Evolutionary conservation across 352 stramenopile species (phyloP).

Genomic region (Globisporangium carolinianum): DNA sequence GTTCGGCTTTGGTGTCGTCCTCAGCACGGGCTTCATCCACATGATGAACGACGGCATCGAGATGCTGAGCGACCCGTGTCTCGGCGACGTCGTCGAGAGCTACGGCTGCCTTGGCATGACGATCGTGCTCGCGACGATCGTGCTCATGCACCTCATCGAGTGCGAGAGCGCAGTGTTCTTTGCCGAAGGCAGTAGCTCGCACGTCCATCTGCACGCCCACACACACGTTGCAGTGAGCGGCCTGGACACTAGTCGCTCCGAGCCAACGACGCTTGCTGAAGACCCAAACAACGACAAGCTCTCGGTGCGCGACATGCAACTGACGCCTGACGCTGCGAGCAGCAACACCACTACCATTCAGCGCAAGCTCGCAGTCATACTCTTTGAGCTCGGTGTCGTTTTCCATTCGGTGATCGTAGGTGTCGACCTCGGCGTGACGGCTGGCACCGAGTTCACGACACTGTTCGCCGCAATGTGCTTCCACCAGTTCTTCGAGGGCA

Average conservation of each 20-base stretch:
- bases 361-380: slow-evolving; percentile 33
- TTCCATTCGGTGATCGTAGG: slow-evolving; percentile 72
- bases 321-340: slow-evolving; percentile 11
- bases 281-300: slow-evolving; percentile 1
- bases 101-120: slow-evolving; percentile 50
- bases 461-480: slow-evolving; percentile 61
- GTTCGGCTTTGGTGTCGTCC: slow-evolving; percentile 61
- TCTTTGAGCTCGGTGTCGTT: slow-evolving; percentile 51
- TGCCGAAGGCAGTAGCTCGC: slow-evolving; percentile 14
- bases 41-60: slow-evolving; percentile 59
- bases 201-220: slow-evolving; percentile 20
- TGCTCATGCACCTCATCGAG: slow-evolving; percentile 66
- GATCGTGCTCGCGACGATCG: slow-evolving; percentile 50
- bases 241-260: slow-evolving; percentile 1
- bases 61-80: slow-evolving; percentile 48
- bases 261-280: slow-evolving; percentile 9
- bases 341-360: slow-evolving; percentile 9
- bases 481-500: slow-evolving; percentile 74
- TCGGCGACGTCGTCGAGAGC: slow-evolving; percentile 34
- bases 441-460: slow-evolving; percentile 40
- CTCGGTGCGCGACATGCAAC: neutral
- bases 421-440: slow-evolving; percentile 47
- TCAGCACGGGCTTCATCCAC: slow-evolving; percentile 66
- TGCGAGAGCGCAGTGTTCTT: slow-evolving; percentile 58
- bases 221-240: slow-evolving; percentile 14